A percentile compares a stretch with the other conserved stretches of the same genome.
Conservation (phyloP, 768 basidiomycete genomes). For the Collybiopsis luxurians region DNA sequence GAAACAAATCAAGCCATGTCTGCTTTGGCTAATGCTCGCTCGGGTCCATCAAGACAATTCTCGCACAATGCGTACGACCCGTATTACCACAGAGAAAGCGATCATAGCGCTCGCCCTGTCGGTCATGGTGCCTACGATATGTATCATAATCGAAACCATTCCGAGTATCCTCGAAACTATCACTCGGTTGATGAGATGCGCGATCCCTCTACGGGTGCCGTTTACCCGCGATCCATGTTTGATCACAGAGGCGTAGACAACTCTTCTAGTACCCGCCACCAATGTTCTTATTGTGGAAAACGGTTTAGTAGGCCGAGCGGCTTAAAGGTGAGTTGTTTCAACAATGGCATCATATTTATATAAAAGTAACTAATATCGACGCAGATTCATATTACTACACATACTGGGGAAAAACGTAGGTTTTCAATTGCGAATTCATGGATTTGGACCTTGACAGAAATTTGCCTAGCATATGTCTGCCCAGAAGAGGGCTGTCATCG, state of each 20-base stretch:
- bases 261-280: constrained; percentile 37
- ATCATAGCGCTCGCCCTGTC: background rate
- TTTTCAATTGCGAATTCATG: constrained; percentile 8
- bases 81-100: background rate
- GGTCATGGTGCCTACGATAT: background rate
- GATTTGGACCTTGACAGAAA: constrained; percentile 12
- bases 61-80: background rate
- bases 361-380: no score
- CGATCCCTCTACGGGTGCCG: background rate
- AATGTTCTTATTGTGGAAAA: constrained; percentile 54
- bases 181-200: background rate
- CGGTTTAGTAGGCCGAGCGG: constrained; percentile 60
- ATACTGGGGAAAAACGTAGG: constrained; percentile 63
- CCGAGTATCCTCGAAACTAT: background rate
- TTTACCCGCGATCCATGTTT: background rate
- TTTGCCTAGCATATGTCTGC: constrained; percentile 52
- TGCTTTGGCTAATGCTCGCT: constrained; percentile 3
- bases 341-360: no score
- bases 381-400: constrained; percentile 59
- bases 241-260: background rate
- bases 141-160: background rate
- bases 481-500: constrained; percentile 64
- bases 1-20: constrained; percentile 11
- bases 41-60: background rate
- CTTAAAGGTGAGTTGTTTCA: constrained; percentile 39